Conservation (phyloP, 306 rosid genomes). For the Cicer arietinum region DNA sequence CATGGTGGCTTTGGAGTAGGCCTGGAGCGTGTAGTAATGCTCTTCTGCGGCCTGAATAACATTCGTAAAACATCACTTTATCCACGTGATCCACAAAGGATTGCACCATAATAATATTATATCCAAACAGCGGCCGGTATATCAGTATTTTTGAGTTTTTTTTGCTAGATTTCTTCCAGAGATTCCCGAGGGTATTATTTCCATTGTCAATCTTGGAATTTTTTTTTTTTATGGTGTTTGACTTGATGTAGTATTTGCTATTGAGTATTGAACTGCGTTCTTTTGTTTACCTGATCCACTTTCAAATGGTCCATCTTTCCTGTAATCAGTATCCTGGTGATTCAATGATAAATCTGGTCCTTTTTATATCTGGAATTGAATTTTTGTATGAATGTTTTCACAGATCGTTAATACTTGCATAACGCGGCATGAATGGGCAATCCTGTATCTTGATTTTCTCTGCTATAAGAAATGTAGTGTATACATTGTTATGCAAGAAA, state of each 20-base stretch:
- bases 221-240: no score
- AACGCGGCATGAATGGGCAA: no score
- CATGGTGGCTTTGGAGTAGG: constrained; percentile 99
- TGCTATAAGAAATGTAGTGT: background rate
- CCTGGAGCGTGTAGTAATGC: constrained; percentile 94
- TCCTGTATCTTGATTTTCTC: background rate
- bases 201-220: constrained; percentile 5
- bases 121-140: background rate
- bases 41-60: constrained; percentile 82
- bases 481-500: background rate
- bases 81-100: constrained; percentile 83
- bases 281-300: background rate
- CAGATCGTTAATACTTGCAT: background rate
- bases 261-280: background rate
- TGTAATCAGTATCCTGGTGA: no score
- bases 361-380: background rate
- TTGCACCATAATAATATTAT: constrained; percentile 45
- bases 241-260: background rate
- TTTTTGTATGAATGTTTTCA: background rate
- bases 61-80: constrained; percentile 78
- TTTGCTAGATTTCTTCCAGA: no score
- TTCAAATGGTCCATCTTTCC: background rate
- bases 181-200: background rate
- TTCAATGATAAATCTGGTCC: no score
- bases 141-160: background rate